Base-by-base conservation (phyloP, 2,329 filamentous ascomycete genomes). In the Fusarium protoensiforme region DNA sequence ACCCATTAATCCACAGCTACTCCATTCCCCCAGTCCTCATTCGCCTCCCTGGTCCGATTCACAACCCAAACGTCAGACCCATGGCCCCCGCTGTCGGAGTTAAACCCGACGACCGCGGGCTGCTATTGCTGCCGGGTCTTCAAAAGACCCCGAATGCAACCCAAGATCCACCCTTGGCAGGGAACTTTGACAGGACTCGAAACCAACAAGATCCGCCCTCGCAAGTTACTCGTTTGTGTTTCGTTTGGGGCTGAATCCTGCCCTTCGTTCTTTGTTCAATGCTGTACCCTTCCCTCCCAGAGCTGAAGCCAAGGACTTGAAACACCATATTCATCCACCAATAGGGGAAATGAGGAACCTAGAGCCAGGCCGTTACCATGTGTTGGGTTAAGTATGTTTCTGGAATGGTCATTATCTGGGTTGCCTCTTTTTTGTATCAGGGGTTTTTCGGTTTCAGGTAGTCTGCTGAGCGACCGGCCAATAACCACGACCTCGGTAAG, bases 31-130 rank as follows among this genome's bases (percentile, higher is more conserved):
- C 63, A 65, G 43, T 53, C 22, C 48, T 59, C 39, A 46, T 54
- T 65, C 63, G 73, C 71, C 56, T 73, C 68, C 61, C 65, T 71
- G 53, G 51, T 61, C 64, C 57, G 53, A 72, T 60, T 75, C 33
- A 64, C 72, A 65, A 39, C 57, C 68, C 70, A 74, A 64, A 60
- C 60, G 64, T 64, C 65, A 39, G 64, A 59, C 64, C 73, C 72
- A 64, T 66, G 67, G 39, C 24, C 71, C 71, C 68, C 68, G 67
- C 61, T 46, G 64, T 59, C 72, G 70, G 74, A 67, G 48, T 24
- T 63, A 63, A 61, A 64, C 22, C 65, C 75, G 53, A 56, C 54
- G 57, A 61, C 70, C 74, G 65, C 65, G 38, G 48, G 53, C 54
- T 54, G 20, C 60, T 48, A 54, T 46, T 60, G 59, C 56, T 65